These are phyloP conservation scores for Phytophthora cactorum DNA, from an alignment of 352 stramenopile species.

Conservation along the genomic window DNA sequence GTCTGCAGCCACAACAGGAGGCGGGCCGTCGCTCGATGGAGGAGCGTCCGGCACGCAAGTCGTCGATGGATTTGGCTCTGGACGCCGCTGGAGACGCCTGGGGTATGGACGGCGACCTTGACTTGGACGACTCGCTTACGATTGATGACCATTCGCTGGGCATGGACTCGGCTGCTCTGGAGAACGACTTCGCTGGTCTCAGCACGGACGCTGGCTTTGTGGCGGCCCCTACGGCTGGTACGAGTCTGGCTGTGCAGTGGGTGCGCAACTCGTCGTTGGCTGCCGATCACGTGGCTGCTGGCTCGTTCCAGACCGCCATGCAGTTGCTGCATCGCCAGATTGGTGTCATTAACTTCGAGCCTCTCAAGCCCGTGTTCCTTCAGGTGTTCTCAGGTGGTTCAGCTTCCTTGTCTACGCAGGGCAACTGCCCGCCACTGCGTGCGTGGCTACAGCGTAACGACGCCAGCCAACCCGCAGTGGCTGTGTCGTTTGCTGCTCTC, in stretches of 20 bases:
- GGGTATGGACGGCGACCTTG: slow-evolving; percentile 87
- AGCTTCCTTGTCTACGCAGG: slow-evolving; percentile 87
- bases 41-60: slow-evolving; percentile 60
- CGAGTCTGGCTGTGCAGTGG: slow-evolving; percentile 92
- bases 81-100: slow-evolving; percentile 79
- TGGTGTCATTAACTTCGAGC: slow-evolving; percentile 97
- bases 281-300: slow-evolving; percentile 97
- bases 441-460: slow-evolving; percentile 90
- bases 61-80: slow-evolving; percentile 75
- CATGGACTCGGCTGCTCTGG: slow-evolving; percentile 55
- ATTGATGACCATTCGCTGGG: slow-evolving; percentile 49
- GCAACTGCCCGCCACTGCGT: slow-evolving; percentile 73
- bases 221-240: slow-evolving; percentile 90
- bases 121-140: slow-evolving; percentile 81
- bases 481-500: slow-evolving; percentile 90
- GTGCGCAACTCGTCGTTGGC: slow-evolving; percentile 97
- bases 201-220: slow-evolving; percentile 80
- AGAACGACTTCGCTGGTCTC: slow-evolving; percentile 57
- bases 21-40: slow-evolving; percentile 39
- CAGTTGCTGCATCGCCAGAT: slow-evolving; percentile 99
- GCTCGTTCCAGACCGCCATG: slow-evolving; percentile 96
- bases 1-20: slow-evolving; percentile 54
- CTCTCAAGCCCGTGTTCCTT: slow-evolving; percentile 93
- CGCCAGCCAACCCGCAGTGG: slow-evolving; percentile 87
- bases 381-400: slow-evolving; percentile 82